A percentile compares a stretch with the other conserved stretches of the same genome.
Conservation (phyloP, 2,329 filamentous ascomycete species). For the Erysiphe pulchra region DNA sequence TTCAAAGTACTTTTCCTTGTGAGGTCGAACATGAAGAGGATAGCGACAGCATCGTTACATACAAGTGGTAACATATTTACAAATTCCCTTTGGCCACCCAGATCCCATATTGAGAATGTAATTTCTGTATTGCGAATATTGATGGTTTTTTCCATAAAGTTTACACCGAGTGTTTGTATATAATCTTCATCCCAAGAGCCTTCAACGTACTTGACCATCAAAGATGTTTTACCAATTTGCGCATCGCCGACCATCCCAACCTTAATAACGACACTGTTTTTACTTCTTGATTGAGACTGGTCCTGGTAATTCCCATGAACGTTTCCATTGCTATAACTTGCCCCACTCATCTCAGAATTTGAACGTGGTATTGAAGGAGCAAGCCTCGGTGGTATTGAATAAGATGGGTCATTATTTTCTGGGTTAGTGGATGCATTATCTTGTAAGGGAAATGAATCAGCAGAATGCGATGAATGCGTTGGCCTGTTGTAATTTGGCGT, state of each 20-base stretch:
- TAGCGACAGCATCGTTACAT: conserved; percentile 95
- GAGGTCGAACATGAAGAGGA: conserved; percentile 98
- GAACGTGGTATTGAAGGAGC: conserved; percentile 13
- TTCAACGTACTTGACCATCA: conserved; percentile 99
- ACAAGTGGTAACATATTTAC: conserved; percentile 99
- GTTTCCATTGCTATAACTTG: conserved; percentile 8
- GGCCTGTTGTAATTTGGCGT: conserved; percentile 11
- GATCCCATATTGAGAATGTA: conserved; percentile 97
- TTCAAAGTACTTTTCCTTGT: conserved; percentile 96
- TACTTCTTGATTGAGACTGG: conserved; percentile 11
- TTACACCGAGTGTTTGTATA: conserved; percentile 93
- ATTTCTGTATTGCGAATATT: conserved; percentile 98
- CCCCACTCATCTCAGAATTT: conserved; percentile 12
- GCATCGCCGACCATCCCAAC: conserved; percentile 98
- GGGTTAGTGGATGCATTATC: conserved; percentile 10
- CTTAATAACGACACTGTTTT: conserved; percentile 81
- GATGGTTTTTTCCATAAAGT: conserved; percentile 99
- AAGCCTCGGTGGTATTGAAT: conserved; percentile 12
- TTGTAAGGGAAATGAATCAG: conserved; percentile 11
- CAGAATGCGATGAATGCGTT: conserved; percentile 13
- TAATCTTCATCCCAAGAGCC: conserved; percentile 99
- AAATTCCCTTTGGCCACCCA: conserved; percentile 93
- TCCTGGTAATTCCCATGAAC: conserved; percentile 12
- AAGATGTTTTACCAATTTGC: conserved; percentile 93
- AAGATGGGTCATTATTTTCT: conserved; percentile 10